A percentile compares a stretch with the other conserved stretches of the same genome.
These are phyloP conservation scores for Lodderomyces jiufengensis DNA, from an alignment of 1,139 yeast genomes.

Conservation along the genomic window DNA sequence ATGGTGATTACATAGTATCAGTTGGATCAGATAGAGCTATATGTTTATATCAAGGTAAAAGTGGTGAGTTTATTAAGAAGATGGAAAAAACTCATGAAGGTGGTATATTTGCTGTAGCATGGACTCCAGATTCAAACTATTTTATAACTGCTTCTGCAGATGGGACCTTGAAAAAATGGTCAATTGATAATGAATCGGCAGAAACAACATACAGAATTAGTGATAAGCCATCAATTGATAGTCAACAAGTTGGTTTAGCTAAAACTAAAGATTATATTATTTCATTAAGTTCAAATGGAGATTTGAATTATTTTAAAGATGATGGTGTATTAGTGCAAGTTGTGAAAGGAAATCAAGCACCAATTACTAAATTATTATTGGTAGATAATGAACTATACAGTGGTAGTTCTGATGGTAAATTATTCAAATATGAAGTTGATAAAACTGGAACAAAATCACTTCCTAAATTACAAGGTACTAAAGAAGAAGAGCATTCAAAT, in stretches of 20 bases:
- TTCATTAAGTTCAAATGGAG: conserved; percentile 71
- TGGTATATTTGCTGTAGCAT: conserved; percentile 73
- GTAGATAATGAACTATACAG: conserved; percentile 38
- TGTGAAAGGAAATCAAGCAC: conserved; percentile 76
- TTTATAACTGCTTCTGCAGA: conserved; percentile 89
- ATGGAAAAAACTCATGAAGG: conserved; percentile 65
- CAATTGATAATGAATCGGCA: conserved; percentile 22
- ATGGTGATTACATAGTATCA: conserved; percentile 67
- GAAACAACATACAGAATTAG: conserved; percentile 38
- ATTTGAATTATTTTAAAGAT: conserved; percentile 55
- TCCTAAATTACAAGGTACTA: conserved; percentile 8
- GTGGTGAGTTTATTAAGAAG: conserved; percentile 67
- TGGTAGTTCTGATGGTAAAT: conserved; percentile 83
- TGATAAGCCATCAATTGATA: conserved; percentile 33
- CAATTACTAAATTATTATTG: conserved; percentile 52
- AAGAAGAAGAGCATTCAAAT: conserved; percentile 46
- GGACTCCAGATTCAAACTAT: conserved; percentile 54
- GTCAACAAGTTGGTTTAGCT: conserved; percentile 81
- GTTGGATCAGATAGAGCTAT: conserved; percentile 85
- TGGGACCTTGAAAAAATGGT: conserved; percentile 66
- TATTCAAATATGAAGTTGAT: conserved; percentile 54
- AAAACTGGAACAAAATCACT: conserved; percentile 26
- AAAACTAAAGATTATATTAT: conserved; percentile 58
- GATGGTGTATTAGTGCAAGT: conserved; percentile 40
- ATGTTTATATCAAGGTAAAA: conserved; percentile 79